These are phyloP conservation scores for Aphanocladium album DNA, from an alignment of 2,329 filamentous ascomycete species.

Conservation along the genomic window DNA sequence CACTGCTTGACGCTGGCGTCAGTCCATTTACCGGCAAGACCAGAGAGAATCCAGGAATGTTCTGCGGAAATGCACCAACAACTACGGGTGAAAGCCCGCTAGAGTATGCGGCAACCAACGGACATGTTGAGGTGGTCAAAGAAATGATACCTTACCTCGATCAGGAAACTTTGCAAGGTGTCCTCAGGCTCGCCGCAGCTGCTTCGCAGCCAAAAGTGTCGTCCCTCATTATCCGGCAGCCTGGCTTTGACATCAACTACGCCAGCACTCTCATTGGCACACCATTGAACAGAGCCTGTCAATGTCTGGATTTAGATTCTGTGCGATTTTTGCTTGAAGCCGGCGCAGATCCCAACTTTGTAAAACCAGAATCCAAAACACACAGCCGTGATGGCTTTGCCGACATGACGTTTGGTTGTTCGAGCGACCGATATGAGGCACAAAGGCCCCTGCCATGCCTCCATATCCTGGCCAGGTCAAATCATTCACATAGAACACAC, in stretches of 20 bases:
- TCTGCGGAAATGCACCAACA: not conserved
- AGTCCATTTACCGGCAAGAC: not conserved
- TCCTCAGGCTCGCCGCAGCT: too few species aligned
- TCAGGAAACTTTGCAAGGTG: not conserved
- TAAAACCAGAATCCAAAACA: not conserved
- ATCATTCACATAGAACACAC: not conserved
- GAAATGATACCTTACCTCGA: not conserved
- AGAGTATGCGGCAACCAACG: not conserved
- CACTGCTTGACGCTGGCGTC: not conserved
- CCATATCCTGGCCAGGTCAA: too few species aligned
- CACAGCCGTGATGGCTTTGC: not conserved
- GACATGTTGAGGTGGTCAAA: not conserved
- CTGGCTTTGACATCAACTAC: not conserved
- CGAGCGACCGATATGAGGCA: too few species aligned
- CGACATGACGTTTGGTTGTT: not conserved
- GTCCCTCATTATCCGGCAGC: not conserved
- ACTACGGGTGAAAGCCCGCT: not conserved
- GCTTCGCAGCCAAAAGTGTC: not conserved
- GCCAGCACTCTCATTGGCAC: slow-evolving; percentile 3
- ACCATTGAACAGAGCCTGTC: not conserved
- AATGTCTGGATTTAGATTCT: not conserved
- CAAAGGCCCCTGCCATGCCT: too few species aligned
- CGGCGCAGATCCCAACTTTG: slow-evolving; percentile 23
- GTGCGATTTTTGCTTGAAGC: slow-evolving; percentile 17
- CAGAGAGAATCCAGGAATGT: too few species aligned